These are phyloP conservation scores for Xylaria venustula DNA, from an alignment of 495 filamentous ascomycete species.

Conservation along the genomic window DNA sequence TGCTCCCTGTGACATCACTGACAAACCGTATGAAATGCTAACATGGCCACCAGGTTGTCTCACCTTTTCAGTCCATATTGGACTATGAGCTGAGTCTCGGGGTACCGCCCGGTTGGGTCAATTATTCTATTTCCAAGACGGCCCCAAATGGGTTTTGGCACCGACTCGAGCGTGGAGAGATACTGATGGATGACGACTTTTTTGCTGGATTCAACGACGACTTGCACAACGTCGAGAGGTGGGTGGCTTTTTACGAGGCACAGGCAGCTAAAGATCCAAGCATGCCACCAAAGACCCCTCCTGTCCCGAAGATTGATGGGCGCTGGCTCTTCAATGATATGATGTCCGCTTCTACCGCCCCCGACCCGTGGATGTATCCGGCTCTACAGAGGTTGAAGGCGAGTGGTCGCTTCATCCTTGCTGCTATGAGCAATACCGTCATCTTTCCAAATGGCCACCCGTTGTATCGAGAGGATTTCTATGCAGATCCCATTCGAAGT, in stretches of 20 bases:
- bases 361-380: slow-evolving; percentile 85
- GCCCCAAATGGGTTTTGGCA: slow-evolving; percentile 88
- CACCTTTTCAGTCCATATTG: slow-evolving; percentile 88
- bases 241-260: slow-evolving; percentile 52
- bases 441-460: slow-evolving; percentile 71
- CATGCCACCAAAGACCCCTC: slow-evolving; percentile 47
- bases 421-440: slow-evolving; percentile 84
- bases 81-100: slow-evolving; percentile 74
- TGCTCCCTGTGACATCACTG: no score
- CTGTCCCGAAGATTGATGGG: slow-evolving; percentile 72
- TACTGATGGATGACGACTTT: slow-evolving; percentile 69
- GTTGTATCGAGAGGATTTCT: slow-evolving; percentile 38
- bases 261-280: slow-evolving; percentile 35
- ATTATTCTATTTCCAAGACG: slow-evolving; percentile 77
- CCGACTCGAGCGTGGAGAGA: slow-evolving; percentile 71
- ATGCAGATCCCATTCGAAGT: slow-evolving; percentile 48
- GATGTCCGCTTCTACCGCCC: slow-evolving; percentile 71
- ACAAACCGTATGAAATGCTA: slow-evolving; percentile 13
- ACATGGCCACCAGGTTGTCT: slow-evolving; percentile 65
- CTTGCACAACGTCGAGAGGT: slow-evolving; percentile 61
- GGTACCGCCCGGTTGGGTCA: slow-evolving; percentile 87
- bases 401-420: slow-evolving; percentile 67
- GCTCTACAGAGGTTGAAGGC: slow-evolving; percentile 68
- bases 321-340: slow-evolving; percentile 86
- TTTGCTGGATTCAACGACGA: slow-evolving; percentile 75